Evolutionary conservation across 2,329 filamentous ascomycete genomes (phyloP).

Genomic region (Gaeumannomyces sp.): DNA sequence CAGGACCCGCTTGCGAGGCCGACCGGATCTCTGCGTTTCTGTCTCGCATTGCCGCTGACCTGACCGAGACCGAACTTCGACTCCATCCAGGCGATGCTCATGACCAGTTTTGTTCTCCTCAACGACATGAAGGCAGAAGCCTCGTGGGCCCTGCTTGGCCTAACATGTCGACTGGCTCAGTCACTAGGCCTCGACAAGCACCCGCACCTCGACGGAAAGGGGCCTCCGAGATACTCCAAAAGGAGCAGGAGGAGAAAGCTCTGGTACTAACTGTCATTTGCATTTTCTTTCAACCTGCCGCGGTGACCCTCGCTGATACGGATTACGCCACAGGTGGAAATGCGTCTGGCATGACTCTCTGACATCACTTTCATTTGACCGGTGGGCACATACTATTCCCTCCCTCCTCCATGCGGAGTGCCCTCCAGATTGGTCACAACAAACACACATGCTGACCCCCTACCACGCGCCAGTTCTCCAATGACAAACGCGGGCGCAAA

Average conservation of each 20-base stretch:
- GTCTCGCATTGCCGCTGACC: constrained; percentile 5
- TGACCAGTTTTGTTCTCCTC: constrained; percentile 57
- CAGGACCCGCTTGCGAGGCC: too few relatives aligned
- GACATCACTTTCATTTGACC: constrained; percentile 59
- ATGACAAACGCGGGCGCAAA: constrained; percentile 56
- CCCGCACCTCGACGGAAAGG: constrained; percentile 37
- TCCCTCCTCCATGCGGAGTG: not conserved
- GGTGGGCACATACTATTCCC: constrained; percentile 30
- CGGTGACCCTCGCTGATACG: not conserved
- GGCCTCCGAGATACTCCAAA: constrained; percentile 42
- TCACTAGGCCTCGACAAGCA: constrained; percentile 55
- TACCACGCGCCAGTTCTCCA: constrained; percentile 40
- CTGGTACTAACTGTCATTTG: constrained; percentile 33
- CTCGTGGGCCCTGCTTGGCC: constrained; percentile 58
- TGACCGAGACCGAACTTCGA: constrained; percentile 51
- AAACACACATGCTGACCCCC: not conserved
- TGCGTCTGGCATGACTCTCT: constrained; percentile 62
- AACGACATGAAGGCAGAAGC: constrained; percentile 67
- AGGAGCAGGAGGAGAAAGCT: constrained; percentile 48
- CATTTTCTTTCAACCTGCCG: not conserved
- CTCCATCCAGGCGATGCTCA: constrained; percentile 57
- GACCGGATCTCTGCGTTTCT: constrained; percentile 1
- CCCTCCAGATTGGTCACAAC: not conserved
- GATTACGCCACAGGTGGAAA: constrained; percentile 40
- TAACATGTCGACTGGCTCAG: constrained; percentile 60